Evolutionary conservation across 805 yeast species (phyloP), one percentile per base, ranked within the genome.

Genomic region (Candida easanensis): DNA sequence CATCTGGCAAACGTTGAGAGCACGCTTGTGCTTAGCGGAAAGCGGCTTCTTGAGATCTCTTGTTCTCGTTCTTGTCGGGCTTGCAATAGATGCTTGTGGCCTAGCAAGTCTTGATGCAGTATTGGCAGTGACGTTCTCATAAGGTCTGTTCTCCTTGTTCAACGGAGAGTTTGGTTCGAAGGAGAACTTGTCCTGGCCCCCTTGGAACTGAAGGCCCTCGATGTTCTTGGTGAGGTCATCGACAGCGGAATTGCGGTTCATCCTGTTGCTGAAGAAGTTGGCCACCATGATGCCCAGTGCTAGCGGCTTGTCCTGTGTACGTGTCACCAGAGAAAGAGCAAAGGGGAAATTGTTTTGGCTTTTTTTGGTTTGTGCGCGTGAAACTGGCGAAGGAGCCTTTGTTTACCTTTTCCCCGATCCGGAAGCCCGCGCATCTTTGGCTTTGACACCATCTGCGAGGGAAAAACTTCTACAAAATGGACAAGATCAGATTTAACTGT

Each of bases 1-100:
- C 79, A 89, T 78, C 61, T 91, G 97, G 32, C 96, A 85, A 21
- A 93, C 97, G 38, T 89, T 84, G 8, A 90, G 95, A 46, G 88
- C 69, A 47, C 99, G 73, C 58, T 84, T 84, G 1, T 95, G 88
- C 58, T 88, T 88, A 4, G 47, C 43, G n/a, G 46, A 43, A 16
- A 53, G 42, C 33, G 39, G 45, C 35, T 41, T 46, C 33, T 45
- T 46, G 16, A 48, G 39, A 1, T 40, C 43, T 21, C 39, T 31
- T 19, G 33, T 42, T 17, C 44, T 50, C 16, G 53, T 25, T 42
- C 46, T 55, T 26, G 42, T 33, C 5, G 53, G 51, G 16, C 42
- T 41, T 10, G 22, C 32, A 2, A 39, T 26, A 2, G 46, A 40
- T 39, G 27, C 20, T 25, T 39, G 44, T 39, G 47, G 23, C 42